A percentile compares a stretch with the other conserved stretches of the same genome.
Evolutionary conservation across 1,284 basidiomycete genomes (phyloP).

Genomic region (Tylopilus sp.): DNA sequence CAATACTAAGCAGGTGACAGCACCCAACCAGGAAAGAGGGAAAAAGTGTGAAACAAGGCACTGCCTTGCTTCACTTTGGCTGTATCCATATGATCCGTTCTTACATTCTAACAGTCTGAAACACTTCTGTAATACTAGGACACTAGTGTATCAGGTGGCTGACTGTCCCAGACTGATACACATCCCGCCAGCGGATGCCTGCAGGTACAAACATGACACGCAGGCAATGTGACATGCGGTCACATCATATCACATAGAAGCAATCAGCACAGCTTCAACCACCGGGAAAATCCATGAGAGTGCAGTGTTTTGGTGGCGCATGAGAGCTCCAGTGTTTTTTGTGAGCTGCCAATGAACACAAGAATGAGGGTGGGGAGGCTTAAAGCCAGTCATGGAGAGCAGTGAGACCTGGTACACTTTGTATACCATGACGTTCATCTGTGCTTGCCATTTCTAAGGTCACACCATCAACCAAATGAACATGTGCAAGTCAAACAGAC

Average conservation of each 20-base stretch:
- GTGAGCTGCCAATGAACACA: slow-evolving; percentile 90
- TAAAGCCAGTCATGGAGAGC: slow-evolving; percentile 92
- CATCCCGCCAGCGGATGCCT: no score
- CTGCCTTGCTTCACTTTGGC: no score
- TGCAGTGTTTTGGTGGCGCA: slow-evolving; percentile 82
- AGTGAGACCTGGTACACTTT: slow-evolving; percentile 98
- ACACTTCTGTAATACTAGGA: no score
- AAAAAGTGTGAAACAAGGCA: background rate
- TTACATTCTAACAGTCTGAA: no score
- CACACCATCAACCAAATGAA: background rate
- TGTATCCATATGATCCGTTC: no score
- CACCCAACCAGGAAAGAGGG: background rate
- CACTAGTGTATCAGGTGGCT: no score
- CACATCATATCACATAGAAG: no score
- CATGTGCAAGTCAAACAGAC: background rate
- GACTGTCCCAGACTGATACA: no score
- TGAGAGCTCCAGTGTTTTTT: slow-evolving; percentile 84
- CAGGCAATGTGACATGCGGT: no score
- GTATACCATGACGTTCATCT: slow-evolving; percentile 91
- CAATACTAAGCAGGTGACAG: background rate
- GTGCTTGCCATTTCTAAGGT: slow-evolving; percentile 95
- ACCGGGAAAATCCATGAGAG: slow-evolving; percentile 85
- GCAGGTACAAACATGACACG: no score
- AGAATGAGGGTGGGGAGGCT: slow-evolving; percentile 82
- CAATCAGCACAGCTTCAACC: slow-evolving; percentile 90